Evolutionary conservation across 306 rosid genomes (phyloP).

Genomic region (Alnus rubra): DNA sequence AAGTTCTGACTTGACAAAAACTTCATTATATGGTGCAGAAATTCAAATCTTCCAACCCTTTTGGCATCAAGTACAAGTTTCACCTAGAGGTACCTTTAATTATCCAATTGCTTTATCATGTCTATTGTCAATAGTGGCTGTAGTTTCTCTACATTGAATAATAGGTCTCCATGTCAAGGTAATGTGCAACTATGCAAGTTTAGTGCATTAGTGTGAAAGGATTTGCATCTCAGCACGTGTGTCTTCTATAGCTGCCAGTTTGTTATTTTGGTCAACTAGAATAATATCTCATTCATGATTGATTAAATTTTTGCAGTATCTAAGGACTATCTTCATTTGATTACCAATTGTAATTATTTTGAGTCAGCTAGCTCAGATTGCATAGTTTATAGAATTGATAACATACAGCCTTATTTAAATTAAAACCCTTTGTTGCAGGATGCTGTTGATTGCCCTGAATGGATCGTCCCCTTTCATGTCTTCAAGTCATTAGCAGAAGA

Average conservation of each 20-base stretch:
- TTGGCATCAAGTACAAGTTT: constrained; percentile 89
- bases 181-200: not conserved
- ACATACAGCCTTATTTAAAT: constrained; percentile 5
- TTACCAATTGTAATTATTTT: not conserved
- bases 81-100: constrained; percentile 74
- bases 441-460: constrained; percentile 97
- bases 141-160: not conserved
- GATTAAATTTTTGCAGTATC: not conserved
- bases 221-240: too few relatives aligned
- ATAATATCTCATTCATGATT: not conserved
- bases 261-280: not conserved
- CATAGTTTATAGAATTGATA: too few relatives aligned
- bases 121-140: not conserved
- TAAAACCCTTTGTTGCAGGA: constrained; percentile 53
- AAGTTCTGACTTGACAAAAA: constrained; percentile 24
- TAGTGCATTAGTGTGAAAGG: not conserved
- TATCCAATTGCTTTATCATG: not conserved
- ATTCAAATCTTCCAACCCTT: constrained; percentile 84
- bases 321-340: not conserved
- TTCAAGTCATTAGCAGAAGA: constrained; percentile 91
- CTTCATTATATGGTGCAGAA: constrained; percentile 56
- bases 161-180: constrained; percentile 18
- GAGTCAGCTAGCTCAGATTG: not conserved
- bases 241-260: not conserved
- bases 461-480: constrained; percentile 85